These are phyloP conservation scores for Cladosporium sp. DNA, from an alignment of 2,329 filamentous ascomycete genomes.

Conservation along the genomic window DNA sequence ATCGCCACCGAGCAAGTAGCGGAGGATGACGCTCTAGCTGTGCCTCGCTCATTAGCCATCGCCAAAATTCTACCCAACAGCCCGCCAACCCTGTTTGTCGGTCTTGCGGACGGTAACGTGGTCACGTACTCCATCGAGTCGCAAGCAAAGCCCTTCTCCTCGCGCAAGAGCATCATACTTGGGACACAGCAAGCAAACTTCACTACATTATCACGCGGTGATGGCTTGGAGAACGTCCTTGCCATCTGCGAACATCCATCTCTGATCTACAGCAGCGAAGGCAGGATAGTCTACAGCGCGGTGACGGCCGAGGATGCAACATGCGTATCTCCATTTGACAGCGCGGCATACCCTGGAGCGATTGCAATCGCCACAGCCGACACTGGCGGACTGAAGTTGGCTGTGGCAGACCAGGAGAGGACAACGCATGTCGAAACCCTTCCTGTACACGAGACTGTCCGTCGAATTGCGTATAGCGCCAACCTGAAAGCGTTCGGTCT, in stretches of 20 bases:
- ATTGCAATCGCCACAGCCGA: conserved; percentile 68
- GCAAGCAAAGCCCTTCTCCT: conserved; percentile 56
- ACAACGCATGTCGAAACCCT: conserved; percentile 84
- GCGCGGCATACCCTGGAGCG: conserved; percentile 70
- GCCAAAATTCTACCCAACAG: conserved; percentile 65
- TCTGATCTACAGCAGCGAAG: conserved; percentile 83
- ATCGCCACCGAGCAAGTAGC: conserved; percentile 54
- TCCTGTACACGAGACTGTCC: conserved; percentile 72
- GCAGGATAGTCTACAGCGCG: conserved; percentile 83
- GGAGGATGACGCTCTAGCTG: conserved; percentile 61
- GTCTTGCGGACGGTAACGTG: conserved; percentile 88
- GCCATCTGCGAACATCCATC: conserved; percentile 92
- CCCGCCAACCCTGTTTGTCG: conserved; percentile 72
- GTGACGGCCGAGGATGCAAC: conserved; percentile 83
- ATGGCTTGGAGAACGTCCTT: conserved; percentile 70
- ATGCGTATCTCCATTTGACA: conserved; percentile 75
- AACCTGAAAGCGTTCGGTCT: conserved; percentile 75
- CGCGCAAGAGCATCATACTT: conserved; percentile 73
- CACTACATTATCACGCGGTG: conserved; percentile 64
- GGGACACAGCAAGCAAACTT: conserved; percentile 81
- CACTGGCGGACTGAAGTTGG: conserved; percentile 67
- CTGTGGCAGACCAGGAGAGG: conserved; percentile 72
- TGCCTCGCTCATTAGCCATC: conserved; percentile 75
- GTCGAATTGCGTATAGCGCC: conserved; percentile 79
- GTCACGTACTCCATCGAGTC: conserved; percentile 71